Conservation (phyloP, 1,284 basidiomycete genomes). For the Puccinia coronata region DNA sequence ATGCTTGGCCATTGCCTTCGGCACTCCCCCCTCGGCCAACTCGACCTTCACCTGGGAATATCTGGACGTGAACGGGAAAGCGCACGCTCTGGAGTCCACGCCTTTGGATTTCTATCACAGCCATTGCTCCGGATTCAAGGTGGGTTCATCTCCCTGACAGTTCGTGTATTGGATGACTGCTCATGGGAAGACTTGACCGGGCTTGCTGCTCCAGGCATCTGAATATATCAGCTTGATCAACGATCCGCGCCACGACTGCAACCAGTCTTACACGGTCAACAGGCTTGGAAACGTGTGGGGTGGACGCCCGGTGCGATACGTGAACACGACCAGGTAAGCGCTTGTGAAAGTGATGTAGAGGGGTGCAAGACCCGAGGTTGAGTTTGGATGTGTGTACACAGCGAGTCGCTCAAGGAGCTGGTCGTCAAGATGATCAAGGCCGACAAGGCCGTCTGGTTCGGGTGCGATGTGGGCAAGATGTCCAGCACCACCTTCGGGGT, state of each 20-base stretch:
- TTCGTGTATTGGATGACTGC: slow-evolving; percentile 63
- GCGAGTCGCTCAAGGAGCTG: slow-evolving; percentile 23
- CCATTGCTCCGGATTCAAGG: slow-evolving; percentile 62
- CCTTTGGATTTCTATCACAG: slow-evolving; percentile 68
- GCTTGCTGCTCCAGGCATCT: slow-evolving; percentile 36
- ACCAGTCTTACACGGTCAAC: slow-evolving; percentile 86
- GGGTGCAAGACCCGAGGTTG: not conserved
- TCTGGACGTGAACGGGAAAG: slow-evolving; percentile 77
- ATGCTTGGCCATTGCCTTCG: slow-evolving; percentile 81
- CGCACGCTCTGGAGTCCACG: slow-evolving; percentile 72
- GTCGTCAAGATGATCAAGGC: slow-evolving; percentile 71
- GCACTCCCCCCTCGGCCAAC: slow-evolving; percentile 74
- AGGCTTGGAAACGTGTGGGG: slow-evolving; percentile 90
- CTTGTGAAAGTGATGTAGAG: slow-evolving; percentile 59
- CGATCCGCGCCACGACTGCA: slow-evolving; percentile 82
- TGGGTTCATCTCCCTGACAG: slow-evolving; percentile 61
- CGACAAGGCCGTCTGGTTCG: slow-evolving; percentile 77
- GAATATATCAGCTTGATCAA: slow-evolving; percentile 90
- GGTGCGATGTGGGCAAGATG: slow-evolving; percentile 68
- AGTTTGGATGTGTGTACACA: not conserved
- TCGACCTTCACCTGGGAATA: slow-evolving; percentile 77
- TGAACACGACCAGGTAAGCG: slow-evolving; percentile 77
- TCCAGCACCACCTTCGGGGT: slow-evolving; percentile 65
- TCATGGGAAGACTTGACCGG: not conserved
- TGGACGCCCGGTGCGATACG: slow-evolving; percentile 77